Percentiles rank a stretch among this genome's conserved stretches.
These are phyloP conservation scores for Picea sitchensis DNA, from an alignment of 75 land plant genomes.

Conservation along the genomic window DNA sequence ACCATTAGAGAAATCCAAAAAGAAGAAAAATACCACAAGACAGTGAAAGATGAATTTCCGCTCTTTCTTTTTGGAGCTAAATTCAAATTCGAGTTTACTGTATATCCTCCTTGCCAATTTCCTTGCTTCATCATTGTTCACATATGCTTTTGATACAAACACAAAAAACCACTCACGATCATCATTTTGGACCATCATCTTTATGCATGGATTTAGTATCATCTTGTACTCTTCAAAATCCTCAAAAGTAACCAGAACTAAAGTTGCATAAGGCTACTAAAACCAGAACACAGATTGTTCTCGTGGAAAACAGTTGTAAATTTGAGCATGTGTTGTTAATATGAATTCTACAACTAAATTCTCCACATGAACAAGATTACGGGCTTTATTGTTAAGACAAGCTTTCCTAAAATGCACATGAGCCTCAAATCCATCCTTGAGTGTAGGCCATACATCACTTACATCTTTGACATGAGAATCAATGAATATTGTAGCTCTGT, in stretches of 20 bases:
- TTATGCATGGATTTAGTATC: conserved; percentile 26
- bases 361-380: conserved; percentile 75
- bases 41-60: conserved; percentile 36
- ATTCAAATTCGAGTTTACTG: conserved; percentile 88
- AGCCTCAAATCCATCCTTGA: conserved; percentile 73
- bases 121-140: conserved; percentile 66
- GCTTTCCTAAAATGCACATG: conserved; percentile 81
- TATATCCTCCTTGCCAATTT: conserved; percentile 80
- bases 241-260: too few relatives aligned
- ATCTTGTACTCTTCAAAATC: too few relatives aligned
- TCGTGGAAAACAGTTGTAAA: too few relatives aligned
- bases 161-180: conserved; percentile 96
- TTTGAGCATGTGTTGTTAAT: conserved; percentile 86
- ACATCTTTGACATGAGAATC: too few relatives aligned
- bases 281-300: too few relatives aligned
- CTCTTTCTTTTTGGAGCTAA: conserved; percentile 88
- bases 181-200: conserved; percentile 87
- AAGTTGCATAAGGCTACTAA: too few relatives aligned
- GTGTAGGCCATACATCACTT: conserved; percentile 83
- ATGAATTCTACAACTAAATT: conserved; percentile 86
- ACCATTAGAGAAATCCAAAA: background rate
- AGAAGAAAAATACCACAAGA: background rate
- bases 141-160: conserved; percentile 80
- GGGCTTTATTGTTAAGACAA: conserved; percentile 80
- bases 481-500: too few relatives aligned